A percentile compares a stretch with the other conserved stretches of the same genome.
phyloP scores from a whole-genome alignment of 108 stramenopile species.

The Nitzschia inconspicua region DNA sequence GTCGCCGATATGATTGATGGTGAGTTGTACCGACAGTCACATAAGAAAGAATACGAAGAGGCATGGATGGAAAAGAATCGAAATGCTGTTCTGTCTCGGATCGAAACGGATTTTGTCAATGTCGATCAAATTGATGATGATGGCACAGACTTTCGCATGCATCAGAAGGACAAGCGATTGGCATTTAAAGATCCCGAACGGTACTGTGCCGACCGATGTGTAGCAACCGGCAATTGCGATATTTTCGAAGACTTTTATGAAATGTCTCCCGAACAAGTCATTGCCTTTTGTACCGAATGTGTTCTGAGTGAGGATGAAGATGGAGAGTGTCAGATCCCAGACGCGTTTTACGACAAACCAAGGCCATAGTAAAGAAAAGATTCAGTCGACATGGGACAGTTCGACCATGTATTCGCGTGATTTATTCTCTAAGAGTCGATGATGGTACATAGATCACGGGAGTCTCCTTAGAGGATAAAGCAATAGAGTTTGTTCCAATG shows the following conservation, averaged over 20 bases:
- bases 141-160: constrained; percentile 17
- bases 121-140: constrained; percentile 8
- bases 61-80: constrained; percentile 54
- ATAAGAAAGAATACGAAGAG: constrained; percentile 39
- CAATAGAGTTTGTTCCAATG: too few relatives aligned
- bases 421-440: too few relatives aligned
- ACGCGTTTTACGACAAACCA: constrained; percentile 33
- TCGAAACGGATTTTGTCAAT: constrained; percentile 1
- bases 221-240: constrained; percentile 80
- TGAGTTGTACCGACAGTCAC: constrained; percentile 44
- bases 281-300: constrained; percentile 75
- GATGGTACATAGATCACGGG: too few relatives aligned
- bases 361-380: background rate
- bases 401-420: too few relatives aligned
- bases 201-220: constrained; percentile 81
- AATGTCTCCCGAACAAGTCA: constrained; percentile 53
- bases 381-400: too few relatives aligned
- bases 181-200: constrained; percentile 53
- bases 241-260: constrained; percentile 71
- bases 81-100: constrained; percentile 18
- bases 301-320: constrained; percentile 67
- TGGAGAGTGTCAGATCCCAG: constrained; percentile 60
- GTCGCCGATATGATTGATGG: constrained; percentile 47
- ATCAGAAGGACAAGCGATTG: constrained; percentile 52
- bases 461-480: too few relatives aligned